Evolutionary conservation across 108 stramenopile genomes (phyloP).

Genomic region (Schizochytrium sp.): DNA sequence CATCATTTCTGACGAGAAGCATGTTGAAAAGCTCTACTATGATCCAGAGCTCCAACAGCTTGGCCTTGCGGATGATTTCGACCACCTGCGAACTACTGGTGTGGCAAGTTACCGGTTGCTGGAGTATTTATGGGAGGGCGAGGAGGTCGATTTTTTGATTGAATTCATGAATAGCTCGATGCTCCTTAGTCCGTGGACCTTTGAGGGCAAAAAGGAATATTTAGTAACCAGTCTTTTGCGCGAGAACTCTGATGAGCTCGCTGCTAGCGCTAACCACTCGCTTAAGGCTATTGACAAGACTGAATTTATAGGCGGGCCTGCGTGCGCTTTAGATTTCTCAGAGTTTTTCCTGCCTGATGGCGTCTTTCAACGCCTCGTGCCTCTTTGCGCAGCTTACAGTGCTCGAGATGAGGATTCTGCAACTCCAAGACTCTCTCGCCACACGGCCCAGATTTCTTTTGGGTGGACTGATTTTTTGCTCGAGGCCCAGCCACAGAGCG

Average conservation of each 20-base stretch:
- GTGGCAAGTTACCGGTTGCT: not conserved
- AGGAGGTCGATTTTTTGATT: constrained; percentile 22
- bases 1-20: constrained; percentile 28
- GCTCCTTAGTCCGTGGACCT: constrained; percentile 23
- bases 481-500: not conserved
- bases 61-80: constrained; percentile 19
- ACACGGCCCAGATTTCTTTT: constrained; percentile 24
- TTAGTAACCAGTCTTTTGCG: constrained; percentile 18
- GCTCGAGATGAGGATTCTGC: not conserved
- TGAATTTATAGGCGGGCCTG: constrained; percentile 22
- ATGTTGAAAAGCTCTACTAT: constrained; percentile 19
- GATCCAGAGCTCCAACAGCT: not conserved
- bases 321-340: constrained; percentile 18
- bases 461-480: constrained; percentile 33
- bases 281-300: not conserved
- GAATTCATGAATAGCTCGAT: constrained; percentile 21
- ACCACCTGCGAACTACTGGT: not conserved
- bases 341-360: constrained; percentile 37
- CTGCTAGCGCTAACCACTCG: not conserved
- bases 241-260: not conserved
- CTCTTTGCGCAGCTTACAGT: constrained; percentile 22
- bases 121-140: constrained; percentile 43
- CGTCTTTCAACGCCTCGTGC: constrained; percentile 40
- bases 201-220: not conserved
- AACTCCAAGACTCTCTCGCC: not conserved